Conservation (phyloP, 306 rosid species). For the Oemleria cerasiformis region DNA sequence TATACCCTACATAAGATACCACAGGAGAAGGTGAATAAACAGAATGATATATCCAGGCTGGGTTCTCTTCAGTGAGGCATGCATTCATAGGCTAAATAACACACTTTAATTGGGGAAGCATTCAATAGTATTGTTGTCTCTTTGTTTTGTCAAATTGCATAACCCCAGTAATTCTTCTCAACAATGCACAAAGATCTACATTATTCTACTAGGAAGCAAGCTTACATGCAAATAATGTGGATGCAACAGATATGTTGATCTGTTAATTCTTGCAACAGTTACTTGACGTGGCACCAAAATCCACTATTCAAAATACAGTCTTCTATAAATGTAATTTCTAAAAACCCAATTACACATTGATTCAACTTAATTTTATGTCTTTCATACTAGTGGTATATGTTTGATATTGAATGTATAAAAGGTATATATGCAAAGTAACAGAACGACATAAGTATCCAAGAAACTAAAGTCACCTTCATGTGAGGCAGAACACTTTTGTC, state of each 20-base stretch:
- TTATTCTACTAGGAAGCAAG: neutral
- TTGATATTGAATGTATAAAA: neutral
- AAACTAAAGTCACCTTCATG: constrained; percentile 70
- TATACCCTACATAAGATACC: constrained; percentile 61
- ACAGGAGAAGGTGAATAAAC: constrained; percentile 32
- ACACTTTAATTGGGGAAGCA: neutral
- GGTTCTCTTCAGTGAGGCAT: neutral
- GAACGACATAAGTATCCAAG: neutral
- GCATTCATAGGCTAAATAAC: neutral
- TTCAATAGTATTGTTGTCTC: neutral
- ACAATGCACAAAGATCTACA: neutral
- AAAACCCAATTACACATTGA: neutral
- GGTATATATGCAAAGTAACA: neutral
- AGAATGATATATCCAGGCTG: constrained; percentile 3
- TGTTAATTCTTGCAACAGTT: neutral
- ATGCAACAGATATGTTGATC: neutral
- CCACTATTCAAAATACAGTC: neutral
- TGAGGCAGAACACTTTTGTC: constrained; percentile 93
- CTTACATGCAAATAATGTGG: too few relatives aligned
- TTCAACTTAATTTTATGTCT: neutral
- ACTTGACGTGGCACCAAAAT: neutral
- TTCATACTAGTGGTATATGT: neutral
- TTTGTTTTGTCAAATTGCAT: neutral
- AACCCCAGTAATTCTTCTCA: neutral
- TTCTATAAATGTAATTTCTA: neutral